Base-by-base conservation (phyloP, 164 flowering plant species). In the Cinnamomum micranthum region DNA sequence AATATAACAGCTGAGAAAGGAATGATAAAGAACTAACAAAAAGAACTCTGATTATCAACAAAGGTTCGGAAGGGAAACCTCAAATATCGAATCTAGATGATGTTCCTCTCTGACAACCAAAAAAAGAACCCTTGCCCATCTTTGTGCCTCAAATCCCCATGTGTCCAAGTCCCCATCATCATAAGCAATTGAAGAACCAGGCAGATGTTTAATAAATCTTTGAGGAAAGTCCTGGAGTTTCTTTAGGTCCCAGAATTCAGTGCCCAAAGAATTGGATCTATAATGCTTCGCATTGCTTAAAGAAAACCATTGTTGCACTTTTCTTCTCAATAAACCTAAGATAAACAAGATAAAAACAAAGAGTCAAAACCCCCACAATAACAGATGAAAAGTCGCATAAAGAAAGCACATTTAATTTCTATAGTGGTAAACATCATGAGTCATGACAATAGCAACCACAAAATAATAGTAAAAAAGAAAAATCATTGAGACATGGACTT, bases 61-160 rank as follows among this genome's bases (percentile, higher is more conserved):
- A 78, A 27, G 73, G 25, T 4, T 28, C 17, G 4, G 69, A 69
- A 69, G 47, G 62, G 83, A 68, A 72, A 93, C 99, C 93, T 7
- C 80, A 25, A 87, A 65, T 66, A 90, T 50, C 24, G 90, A 84
- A 66, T 77, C 80, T n/a, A 91, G 76, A 19, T 89, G 82, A 50
- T 85, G 65, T 62, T 86, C 90, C 75, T 84, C 86, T 60, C 83
- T 79, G 64, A 86, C 59, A 41, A 81, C 78, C 76, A 92, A 91
- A 80, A 96, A 91, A 72, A 91, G 81, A 74, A 89, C 79, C 79
- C 97, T 87, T 65, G 92, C 88, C 98, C 98, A 96, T 82, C 95
- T 86, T 76, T 83, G 86, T 41, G 89, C 89, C 81, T 88, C 88
- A 72, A 69, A 77, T 60, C 75, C 85, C 97, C 97, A 91, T 23